These are phyloP conservation scores for Xylariomycetidae sp. DNA, from an alignment of 2,329 filamentous ascomycete genomes.

Conservation along the genomic window DNA sequence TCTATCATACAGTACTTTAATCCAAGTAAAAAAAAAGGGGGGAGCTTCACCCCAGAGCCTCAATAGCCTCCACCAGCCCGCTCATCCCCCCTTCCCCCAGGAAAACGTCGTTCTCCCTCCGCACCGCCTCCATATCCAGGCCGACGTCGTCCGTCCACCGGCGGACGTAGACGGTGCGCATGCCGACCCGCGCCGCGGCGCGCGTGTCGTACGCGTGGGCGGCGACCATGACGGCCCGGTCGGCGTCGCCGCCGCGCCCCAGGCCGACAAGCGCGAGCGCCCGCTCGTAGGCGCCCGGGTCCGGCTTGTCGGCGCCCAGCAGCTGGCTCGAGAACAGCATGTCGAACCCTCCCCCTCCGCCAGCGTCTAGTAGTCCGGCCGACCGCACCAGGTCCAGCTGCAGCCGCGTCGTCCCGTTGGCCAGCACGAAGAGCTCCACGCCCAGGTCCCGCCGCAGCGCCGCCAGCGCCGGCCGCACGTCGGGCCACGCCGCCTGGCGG, in stretches of 20 bases:
- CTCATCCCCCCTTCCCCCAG: slow-evolving; percentile 14
- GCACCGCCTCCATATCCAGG: slow-evolving; percentile 38
- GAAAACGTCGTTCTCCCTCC: slow-evolving; percentile 33
- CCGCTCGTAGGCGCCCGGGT: slow-evolving; percentile 40
- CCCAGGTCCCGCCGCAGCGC: slow-evolving; percentile 30
- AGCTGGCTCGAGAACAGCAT: slow-evolving; percentile 50
- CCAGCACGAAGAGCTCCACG: slow-evolving; percentile 44
- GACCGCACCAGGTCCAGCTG: slow-evolving; percentile 48
- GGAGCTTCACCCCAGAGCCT: no score
- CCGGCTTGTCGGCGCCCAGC: slow-evolving; percentile 45
- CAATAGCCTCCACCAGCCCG: slow-evolving; percentile 8
- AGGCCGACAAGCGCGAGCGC: slow-evolving; percentile 39
- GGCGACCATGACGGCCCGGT: slow-evolving; percentile 48
- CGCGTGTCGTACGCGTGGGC: slow-evolving; percentile 51
- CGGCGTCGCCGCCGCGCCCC: slow-evolving; percentile 28
- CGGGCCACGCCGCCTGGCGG: slow-evolving; percentile 44
- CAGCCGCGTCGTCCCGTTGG: slow-evolving; percentile 50
- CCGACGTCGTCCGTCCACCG: slow-evolving; percentile 49
- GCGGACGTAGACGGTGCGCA: slow-evolving; percentile 48
- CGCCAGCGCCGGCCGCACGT: slow-evolving; percentile 39
- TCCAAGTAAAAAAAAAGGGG: no score
- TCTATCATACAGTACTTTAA: no score
- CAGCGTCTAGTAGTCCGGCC: slow-evolving; percentile 31
- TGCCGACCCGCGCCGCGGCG: slow-evolving; percentile 41
- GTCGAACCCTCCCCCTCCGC: no score